Percentiles rank a stretch among this genome's conserved stretches.
These are phyloP conservation scores for Cystobasidium tubakii DNA, from an alignment of 768 basidiomycete genomes.

Conservation along the genomic window DNA sequence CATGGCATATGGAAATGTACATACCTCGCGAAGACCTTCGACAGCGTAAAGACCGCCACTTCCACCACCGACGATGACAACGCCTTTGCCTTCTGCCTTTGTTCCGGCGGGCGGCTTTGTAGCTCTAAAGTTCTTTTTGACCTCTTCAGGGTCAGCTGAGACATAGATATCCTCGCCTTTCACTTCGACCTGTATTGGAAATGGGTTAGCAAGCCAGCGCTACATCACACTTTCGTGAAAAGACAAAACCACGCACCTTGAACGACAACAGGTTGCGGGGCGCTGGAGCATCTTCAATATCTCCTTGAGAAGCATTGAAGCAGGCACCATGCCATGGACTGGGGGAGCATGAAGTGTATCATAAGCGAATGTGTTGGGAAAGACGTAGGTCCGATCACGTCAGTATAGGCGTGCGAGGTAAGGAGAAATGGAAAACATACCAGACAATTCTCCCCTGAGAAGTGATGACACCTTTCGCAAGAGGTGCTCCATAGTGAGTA, in stretches of 20 bases:
- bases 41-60: slow-evolving; percentile 69
- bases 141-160: slow-evolving; percentile 42
- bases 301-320: slow-evolving; percentile 52
- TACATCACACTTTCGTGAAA: no score
- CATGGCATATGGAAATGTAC: slow-evolving; percentile 35
- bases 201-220: no score
- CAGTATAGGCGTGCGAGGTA: neutral
- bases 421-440: neutral
- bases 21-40: slow-evolving; percentile 74
- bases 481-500: slow-evolving; percentile 26
- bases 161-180: slow-evolving; percentile 38
- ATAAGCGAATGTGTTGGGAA: no score
- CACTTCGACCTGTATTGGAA: slow-evolving; percentile 34
- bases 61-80: slow-evolving; percentile 82
- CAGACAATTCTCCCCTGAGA: slow-evolving; percentile 1
- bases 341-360: neutral
- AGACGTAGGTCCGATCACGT: neutral
- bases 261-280: slow-evolving; percentile 73
- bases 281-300: slow-evolving; percentile 87
- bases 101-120: slow-evolving; percentile 55
- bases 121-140: slow-evolving; percentile 52
- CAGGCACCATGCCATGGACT: slow-evolving; percentile 30
- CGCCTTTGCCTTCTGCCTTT: slow-evolving; percentile 57
- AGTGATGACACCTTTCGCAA: slow-evolving; percentile 29
- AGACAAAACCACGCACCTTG: slow-evolving; percentile 51